These are phyloP conservation scores for Lonicera japonica DNA, from an alignment of 129 eudicot genomes.

Conservation along the genomic window DNA sequence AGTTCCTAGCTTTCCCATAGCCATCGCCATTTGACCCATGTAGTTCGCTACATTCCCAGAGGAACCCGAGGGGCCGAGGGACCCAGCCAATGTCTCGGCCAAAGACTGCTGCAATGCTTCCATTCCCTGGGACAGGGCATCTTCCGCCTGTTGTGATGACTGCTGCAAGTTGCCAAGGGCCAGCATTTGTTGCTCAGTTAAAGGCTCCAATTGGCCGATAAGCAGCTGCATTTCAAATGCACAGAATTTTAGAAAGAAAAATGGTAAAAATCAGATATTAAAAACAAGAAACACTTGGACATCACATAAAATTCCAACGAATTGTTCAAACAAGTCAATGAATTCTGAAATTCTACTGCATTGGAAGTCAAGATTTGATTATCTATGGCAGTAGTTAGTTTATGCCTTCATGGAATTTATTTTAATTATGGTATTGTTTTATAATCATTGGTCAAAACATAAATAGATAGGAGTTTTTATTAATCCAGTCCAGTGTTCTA, in stretches of 20 bases:
- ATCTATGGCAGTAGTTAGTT: no score
- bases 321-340: no score
- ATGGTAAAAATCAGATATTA: neutral
- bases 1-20: constrained; percentile 76
- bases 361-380: no score
- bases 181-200: constrained; percentile 58
- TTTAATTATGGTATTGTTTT: no score
- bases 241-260: neutral
- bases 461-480: no score
- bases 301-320: no score
- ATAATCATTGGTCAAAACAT: no score
- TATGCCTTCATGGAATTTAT: no score
- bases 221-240: constrained; percentile 40
- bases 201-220: constrained; percentile 53
- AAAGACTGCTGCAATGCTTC: constrained; percentile 68
- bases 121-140: constrained; percentile 72
- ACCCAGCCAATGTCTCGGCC: constrained; percentile 64
- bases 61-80: constrained; percentile 57
- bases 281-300: no score
- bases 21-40: constrained; percentile 88
- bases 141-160: constrained; percentile 69
- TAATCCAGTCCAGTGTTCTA: no score
- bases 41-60: constrained; percentile 71
- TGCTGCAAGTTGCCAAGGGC: constrained; percentile 55
- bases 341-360: no score